Base-by-base conservation (phyloP, 2,329 filamentous ascomycete genomes). In the Gaeumannomyces sp. region DNA sequence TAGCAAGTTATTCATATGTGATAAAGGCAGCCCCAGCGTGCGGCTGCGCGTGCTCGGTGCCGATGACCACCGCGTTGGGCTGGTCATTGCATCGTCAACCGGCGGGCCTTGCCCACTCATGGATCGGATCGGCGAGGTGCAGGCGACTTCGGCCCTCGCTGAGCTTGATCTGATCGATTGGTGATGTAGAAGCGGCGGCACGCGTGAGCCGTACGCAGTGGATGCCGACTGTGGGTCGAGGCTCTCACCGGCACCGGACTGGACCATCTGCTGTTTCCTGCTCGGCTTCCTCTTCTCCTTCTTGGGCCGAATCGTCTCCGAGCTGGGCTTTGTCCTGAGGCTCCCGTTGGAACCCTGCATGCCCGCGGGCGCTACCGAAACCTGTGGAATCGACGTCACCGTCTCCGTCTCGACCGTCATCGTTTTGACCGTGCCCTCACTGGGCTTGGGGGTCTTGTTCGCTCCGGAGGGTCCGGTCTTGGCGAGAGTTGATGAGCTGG, bases 331-430 rank as follows among this genome's bases (percentile, higher is more conserved):
- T 65, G 92, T 85, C 70, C 92, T 89, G 59, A 99, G 79, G 68
- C 90, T 96, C 59, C 90, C 88, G 70, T 82, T 87, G 33, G 79
- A 77, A 59, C 90, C 88, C 65, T 86, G 85, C 25, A 84, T 82
- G 27, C 87, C 87, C n/a, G 83, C 82, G 53, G 82, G 78, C 8
- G 89, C 88, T 33, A 97, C 81, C 13, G 89, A 87, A 33, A 93
- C 85, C 72, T 96, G 93, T 14, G 93, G 92, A 64, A 97, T 90
- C 3, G 93, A 96, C 59, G 87, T 90, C 53, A 99, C 95, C 0
- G 93, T 96, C 76, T 99, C 95, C 0, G 95, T 97, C 79, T 99
- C 95, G 19, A 98, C 94, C 13, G 92, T 98, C 93, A 99, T 97
- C 71, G 92, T 95, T 73, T 90, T 88, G 65, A 89, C 84, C 50